Evolutionary conservation across 176 grass and related monocot genomes (phyloP).

Genomic region (Cenchrus fungigraminus): DNA sequence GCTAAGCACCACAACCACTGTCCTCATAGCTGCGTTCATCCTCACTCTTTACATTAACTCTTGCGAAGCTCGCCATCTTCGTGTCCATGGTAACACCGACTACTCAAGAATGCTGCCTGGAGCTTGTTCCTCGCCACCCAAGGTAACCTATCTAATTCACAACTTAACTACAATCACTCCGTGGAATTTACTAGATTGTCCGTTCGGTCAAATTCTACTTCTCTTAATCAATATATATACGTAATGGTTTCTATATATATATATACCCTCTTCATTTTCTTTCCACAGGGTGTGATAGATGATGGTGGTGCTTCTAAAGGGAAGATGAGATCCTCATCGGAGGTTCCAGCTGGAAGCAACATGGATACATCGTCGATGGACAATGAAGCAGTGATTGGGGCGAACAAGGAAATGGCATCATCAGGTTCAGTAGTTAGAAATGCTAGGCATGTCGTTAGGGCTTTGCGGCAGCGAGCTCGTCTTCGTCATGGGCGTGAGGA

Average conservation of each 20-base stretch:
- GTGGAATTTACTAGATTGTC: background rate
- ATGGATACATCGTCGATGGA: background rate
- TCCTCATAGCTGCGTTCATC: slow-evolving; percentile 49
- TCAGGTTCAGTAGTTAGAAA: slow-evolving; percentile 55
- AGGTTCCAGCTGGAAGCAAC: background rate
- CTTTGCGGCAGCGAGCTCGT: slow-evolving; percentile 17
- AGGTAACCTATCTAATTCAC: slow-evolving; percentile 34
- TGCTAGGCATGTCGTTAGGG: slow-evolving; percentile 34
- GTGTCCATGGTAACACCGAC: slow-evolving; percentile 30
- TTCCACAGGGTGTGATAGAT: slow-evolving; percentile 27
- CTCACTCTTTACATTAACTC: slow-evolving; percentile 38
- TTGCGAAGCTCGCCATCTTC: slow-evolving; percentile 57
- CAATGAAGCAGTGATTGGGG: background rate
- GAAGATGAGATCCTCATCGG: background rate
- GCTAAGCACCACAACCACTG: slow-evolving; percentile 35
- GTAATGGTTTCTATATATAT: too few relatives aligned
- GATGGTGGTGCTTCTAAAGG: slow-evolving; percentile 2
- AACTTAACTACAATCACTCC: background rate
- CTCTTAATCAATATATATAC: too few relatives aligned
- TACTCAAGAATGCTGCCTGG: background rate
- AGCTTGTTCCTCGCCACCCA: slow-evolving; percentile 28
- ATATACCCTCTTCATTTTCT: background rate
- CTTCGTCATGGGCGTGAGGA: slow-evolving; percentile 14
- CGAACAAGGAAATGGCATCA: slow-evolving; percentile 9
- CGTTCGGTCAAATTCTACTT: background rate